Percentiles rank a stretch among this genome's conserved stretches.
Evolutionary conservation across 352 stramenopile species (phyloP).

Genomic region (Aphanomyces stellatus): DNA sequence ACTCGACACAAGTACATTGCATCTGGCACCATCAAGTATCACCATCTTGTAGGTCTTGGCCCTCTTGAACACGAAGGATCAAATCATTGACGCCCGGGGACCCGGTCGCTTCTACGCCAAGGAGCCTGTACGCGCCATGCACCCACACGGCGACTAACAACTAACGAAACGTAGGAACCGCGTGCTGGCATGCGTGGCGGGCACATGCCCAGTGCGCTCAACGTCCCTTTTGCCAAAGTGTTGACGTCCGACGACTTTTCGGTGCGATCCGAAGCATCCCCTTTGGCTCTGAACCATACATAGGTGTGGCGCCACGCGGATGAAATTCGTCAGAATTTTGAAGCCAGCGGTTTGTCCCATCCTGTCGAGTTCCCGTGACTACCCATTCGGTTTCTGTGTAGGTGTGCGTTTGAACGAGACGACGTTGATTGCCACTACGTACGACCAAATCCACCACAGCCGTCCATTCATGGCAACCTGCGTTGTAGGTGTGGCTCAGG

Average conservation of each 20-base stretch:
- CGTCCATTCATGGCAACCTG: not conserved
- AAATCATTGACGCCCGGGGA: conserved; percentile 88
- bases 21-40: not conserved
- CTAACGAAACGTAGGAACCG: conserved; percentile 55
- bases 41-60: conserved; percentile 30
- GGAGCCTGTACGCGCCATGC: conserved; percentile 44
- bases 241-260: conserved; percentile 79
- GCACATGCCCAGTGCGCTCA: conserved; percentile 88
- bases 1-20: conserved; percentile 39
- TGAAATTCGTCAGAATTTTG: conserved; percentile 74
- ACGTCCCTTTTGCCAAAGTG: conserved; percentile 86
- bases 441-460: conserved; percentile 2
- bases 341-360: conserved; percentile 45
- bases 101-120: conserved; percentile 79
- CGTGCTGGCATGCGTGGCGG: conserved; percentile 83
- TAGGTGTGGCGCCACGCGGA: conserved; percentile 64
- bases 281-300: conserved; percentile 32
- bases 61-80: conserved; percentile 51
- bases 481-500: conserved; percentile 59
- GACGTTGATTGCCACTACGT: conserved; percentile 67
- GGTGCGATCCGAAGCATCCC: conserved; percentile 32
- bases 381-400: too few relatives aligned
- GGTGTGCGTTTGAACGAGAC: conserved; percentile 45
- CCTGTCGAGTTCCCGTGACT: not conserved
- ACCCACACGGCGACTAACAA: not conserved